phyloP scores from a whole-genome alignment of 306 rosid genomes.

The Lathyrus aphaca region DNA sequence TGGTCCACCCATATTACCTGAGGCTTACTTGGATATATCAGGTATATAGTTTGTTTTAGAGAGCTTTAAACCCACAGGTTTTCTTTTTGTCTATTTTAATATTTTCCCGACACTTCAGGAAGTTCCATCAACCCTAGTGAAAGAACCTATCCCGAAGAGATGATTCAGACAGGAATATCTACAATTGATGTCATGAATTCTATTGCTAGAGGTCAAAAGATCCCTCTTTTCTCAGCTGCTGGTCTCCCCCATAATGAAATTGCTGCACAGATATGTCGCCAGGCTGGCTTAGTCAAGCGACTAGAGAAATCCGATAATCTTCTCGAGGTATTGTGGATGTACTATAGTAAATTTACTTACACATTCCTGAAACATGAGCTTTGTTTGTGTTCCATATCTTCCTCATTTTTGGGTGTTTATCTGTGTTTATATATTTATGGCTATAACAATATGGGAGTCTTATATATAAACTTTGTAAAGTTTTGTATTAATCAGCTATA shows the following conservation, averaged over 20 bases:
- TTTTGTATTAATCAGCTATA: background rate
- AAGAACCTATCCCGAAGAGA: constrained; percentile 99
- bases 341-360: constrained; percentile 19
- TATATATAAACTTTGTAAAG: no score
- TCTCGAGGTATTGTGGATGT: constrained; percentile 69
- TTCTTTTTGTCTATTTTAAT: constrained; percentile 7
- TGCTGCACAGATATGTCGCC: constrained; percentile 99
- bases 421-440: background rate
- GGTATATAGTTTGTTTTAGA: constrained; percentile 49
- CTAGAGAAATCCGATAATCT: constrained; percentile 85
- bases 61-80: constrained; percentile 15
- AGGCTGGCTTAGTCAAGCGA: constrained; percentile 98
- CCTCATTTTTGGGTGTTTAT: background rate
- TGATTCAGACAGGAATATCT: constrained; percentile 98
- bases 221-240: constrained; percentile 98
- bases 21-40: constrained; percentile 98
- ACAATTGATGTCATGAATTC: constrained; percentile 99
- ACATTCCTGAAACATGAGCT: constrained; percentile 8
- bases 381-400: constrained; percentile 28
- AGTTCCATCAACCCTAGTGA: constrained; percentile 99
- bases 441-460: background rate
- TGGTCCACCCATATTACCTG: constrained; percentile 97
- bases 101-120: constrained; percentile 51
- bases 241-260: constrained; percentile 99
- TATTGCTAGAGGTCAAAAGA: constrained; percentile 99